Base-by-base conservation (phyloP, 805 yeast genomes). In the Hanseniaspora lindneri region DNA sequence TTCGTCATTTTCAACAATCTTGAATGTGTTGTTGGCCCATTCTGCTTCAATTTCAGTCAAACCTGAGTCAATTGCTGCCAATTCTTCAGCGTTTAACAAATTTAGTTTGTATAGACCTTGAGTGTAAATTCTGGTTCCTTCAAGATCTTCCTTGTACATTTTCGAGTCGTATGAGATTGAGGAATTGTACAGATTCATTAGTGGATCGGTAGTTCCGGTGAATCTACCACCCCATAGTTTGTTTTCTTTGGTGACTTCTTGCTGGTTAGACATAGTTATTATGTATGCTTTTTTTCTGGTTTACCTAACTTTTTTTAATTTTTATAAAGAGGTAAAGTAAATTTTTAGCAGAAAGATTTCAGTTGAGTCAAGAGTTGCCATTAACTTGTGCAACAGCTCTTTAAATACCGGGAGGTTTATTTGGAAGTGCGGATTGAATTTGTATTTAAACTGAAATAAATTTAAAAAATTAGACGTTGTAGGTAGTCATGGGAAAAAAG, bases 221-320 rank as follows among this genome's bases (percentile, higher is more conserved):
- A 89, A 89, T 66, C 98, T 77, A 59, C 97, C 98, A 59, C 98
- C 98, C 98, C 98, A 89, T 55, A 89, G 71, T 65, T 80, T 88
- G 58, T 70, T 72, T 66, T 81, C 55, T 24, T 56, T 56, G 14
- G 16, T 40, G 16, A 21, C 39, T 29, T 24, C n/a, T 33, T 43
- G 19, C n/a, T 54, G 58, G 20, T 43, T 47, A 37, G 61, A 50
- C 63, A 60, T 47, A 37, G 61, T 48, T 62, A 60, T 60, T 32
- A 11, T 24, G 32, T 4, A n/a, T 23, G 10, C 6, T 9, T 5
- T 16, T 16, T 10, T 33, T 16, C 23, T 33, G 37, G 21, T 24
- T 16, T 27, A 11, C n/a, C 8, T 27, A 4, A 16, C 27, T 23
- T 30, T 16, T 33, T 49, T 36, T 23, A 32, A 16, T 23, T 39